Percentiles rank a stretch among this genome's conserved stretches.
Conservation (phyloP, 768 basidiomycete species). For the Termitomyces sp. region DNA sequence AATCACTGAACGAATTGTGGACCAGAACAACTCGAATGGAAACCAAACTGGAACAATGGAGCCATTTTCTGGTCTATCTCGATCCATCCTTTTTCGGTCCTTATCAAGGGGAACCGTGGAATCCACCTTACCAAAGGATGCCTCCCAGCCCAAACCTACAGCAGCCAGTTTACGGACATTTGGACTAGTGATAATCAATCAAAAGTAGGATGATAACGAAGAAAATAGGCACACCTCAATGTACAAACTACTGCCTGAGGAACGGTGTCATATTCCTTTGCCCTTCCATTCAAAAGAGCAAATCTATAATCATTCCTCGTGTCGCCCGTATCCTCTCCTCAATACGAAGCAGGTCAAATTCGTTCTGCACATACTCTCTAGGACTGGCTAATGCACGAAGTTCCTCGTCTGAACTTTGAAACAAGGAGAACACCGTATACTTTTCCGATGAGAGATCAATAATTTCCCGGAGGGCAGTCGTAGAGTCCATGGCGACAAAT, state of each 20-base stretch:
- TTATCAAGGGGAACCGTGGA: constrained; percentile 42
- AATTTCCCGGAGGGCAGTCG: constrained; percentile 37
- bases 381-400: constrained; percentile 45
- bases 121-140: constrained; percentile 52
- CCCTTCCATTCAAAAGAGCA: constrained; percentile 64
- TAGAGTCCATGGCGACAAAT: constrained; percentile 63
- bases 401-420: constrained; percentile 32
- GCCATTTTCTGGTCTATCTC: constrained; percentile 63
- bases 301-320: constrained; percentile 62
- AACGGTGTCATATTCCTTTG: constrained; percentile 30
- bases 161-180: constrained; percentile 56
- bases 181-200: constrained; percentile 35
- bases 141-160: constrained; percentile 58
- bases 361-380: constrained; percentile 47
- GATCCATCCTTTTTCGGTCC: constrained; percentile 46
- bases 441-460: constrained; percentile 28
- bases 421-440: constrained; percentile 39
- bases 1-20: not conserved
- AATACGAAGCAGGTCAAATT: constrained; percentile 37
- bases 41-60: constrained; percentile 51
- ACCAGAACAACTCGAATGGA: constrained; percentile 48
- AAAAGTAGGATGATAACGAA: not conserved
- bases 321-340: constrained; percentile 45
- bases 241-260: constrained; percentile 56
- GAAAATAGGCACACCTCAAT: constrained; percentile 38